A percentile compares a stretch with the other conserved stretches of the same genome.
These are phyloP conservation scores for Colletotrichum cereale DNA, from an alignment of 2,329 filamentous ascomycete genomes.

Conservation along the genomic window DNA sequence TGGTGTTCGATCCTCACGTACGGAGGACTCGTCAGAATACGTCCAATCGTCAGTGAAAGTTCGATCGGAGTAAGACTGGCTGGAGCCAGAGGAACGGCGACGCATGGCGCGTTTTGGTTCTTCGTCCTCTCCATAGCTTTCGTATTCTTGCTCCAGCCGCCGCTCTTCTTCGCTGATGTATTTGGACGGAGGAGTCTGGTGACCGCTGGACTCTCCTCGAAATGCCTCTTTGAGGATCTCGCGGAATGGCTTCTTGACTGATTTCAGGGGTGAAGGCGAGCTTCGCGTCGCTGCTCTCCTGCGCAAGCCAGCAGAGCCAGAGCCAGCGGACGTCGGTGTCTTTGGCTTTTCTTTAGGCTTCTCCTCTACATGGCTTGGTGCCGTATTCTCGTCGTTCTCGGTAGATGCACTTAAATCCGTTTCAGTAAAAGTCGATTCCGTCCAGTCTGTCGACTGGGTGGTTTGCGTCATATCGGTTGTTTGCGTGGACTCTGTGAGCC, in stretches of 20 bases:
- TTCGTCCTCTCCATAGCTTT: slow-evolving; percentile 44
- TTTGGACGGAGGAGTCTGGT: slow-evolving; percentile 58
- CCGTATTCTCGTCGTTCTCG: slow-evolving; percentile 35
- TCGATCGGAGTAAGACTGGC: slow-evolving; percentile 44
- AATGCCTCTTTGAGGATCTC: slow-evolving; percentile 73
- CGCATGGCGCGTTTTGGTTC: slow-evolving; percentile 37
- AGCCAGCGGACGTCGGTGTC: slow-evolving; percentile 51
- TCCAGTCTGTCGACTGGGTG: slow-evolving; percentile 38
- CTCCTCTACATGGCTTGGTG: slow-evolving; percentile 24
- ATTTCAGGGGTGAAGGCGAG: slow-evolving; percentile 62
- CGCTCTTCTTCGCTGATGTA: slow-evolving; percentile 64
- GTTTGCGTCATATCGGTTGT: slow-evolving; percentile 30
- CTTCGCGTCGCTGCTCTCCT: slow-evolving; percentile 68
- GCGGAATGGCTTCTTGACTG: slow-evolving; percentile 65
- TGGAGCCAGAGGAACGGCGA: slow-evolving; percentile 50
- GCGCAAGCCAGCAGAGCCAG: slow-evolving; percentile 58
- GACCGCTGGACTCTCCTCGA: slow-evolving; percentile 68
- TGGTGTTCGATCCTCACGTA: slow-evolving; percentile 43
- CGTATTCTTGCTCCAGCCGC: slow-evolving; percentile 43
- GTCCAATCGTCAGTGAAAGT: slow-evolving; percentile 34
- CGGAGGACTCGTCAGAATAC: slow-evolving; percentile 45
- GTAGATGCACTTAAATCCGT: slow-evolving; percentile 35
- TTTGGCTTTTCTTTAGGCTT: slow-evolving; percentile 45
- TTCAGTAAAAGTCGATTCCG: slow-evolving; percentile 24
- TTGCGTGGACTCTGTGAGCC: slow-evolving; percentile 32